A percentile compares a stretch with the other conserved stretches of the same genome.
phyloP scores from a whole-genome alignment of 2,329 filamentous ascomycete species.

The Akanthomyces uredinophilus region DNA sequence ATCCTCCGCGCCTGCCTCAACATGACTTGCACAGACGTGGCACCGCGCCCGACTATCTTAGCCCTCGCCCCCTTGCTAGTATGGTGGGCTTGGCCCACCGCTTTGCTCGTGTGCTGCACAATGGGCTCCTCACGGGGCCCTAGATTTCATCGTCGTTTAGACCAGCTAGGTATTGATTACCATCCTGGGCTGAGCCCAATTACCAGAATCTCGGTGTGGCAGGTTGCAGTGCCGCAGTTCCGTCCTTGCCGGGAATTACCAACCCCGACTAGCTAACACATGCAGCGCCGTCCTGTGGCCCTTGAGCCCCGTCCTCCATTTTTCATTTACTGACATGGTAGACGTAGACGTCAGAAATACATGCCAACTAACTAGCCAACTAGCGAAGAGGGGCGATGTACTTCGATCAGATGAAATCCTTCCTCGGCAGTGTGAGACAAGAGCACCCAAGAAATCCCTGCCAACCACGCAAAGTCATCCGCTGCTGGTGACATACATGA shows the following conservation, averaged over 20 bases:
- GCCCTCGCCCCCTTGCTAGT: background rate
- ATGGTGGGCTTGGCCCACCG: background rate
- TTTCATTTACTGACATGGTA: background rate
- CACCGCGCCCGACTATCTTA: background rate
- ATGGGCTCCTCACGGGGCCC: background rate
- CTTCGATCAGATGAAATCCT: slow-evolving; percentile 9
- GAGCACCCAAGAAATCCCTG: background rate
- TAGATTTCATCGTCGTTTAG: slow-evolving; percentile 3
- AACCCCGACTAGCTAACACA: background rate
- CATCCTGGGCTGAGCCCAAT: background rate
- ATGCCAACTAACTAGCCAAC: background rate
- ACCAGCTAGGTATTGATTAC: slow-evolving; percentile 7
- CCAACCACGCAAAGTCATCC: background rate
- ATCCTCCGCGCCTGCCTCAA: background rate
- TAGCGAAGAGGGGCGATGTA: background rate
- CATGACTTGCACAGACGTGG: background rate
- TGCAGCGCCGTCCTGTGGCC: background rate
- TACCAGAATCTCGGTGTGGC: slow-evolving; percentile 4
- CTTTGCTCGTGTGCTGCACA: slow-evolving; percentile 5
- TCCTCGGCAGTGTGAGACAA: background rate
- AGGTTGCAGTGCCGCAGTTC: background rate
- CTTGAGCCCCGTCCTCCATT: background rate
- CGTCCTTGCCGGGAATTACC: background rate
- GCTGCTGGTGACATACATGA: background rate
- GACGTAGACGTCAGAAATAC: background rate